A percentile compares a stretch with the other conserved stretches of the same genome.
These are phyloP conservation scores for Debaryomyces robertsiae DNA, from an alignment of 1,139 yeast genomes.

Conservation along the genomic window DNA sequence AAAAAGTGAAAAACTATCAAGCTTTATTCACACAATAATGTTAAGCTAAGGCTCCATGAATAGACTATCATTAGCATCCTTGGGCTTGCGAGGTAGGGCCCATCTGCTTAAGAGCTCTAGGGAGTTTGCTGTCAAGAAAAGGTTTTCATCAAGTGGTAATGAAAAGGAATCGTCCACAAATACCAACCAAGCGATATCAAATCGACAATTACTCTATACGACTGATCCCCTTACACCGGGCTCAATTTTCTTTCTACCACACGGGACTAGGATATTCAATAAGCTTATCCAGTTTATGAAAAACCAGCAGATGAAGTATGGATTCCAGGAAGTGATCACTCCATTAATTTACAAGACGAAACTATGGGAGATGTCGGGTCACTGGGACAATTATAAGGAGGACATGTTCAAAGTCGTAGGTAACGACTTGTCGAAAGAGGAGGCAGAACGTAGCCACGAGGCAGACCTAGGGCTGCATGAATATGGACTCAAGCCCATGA, in stretches of 20 bases:
- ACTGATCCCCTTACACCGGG: conserved; percentile 86
- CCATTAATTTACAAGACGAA: conserved; percentile 86
- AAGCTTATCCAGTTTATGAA: conserved; percentile 80
- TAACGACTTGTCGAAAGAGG: conserved; percentile 38
- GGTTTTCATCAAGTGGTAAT: conserved; percentile 2
- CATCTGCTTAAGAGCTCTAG: background rate
- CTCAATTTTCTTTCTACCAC: conserved; percentile 84
- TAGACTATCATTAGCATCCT: background rate
- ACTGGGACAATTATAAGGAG: conserved; percentile 92
- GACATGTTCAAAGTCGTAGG: conserved; percentile 88
- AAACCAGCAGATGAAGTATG: conserved; percentile 76
- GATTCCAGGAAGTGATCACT: conserved; percentile 90
- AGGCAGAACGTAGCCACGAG: conserved; percentile 18
- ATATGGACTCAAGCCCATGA: conserved; percentile 94
- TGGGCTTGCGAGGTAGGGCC: background rate
- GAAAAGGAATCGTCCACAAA: conserved; percentile 34
- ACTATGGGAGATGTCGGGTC: conserved; percentile 92
- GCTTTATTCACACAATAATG: no score
- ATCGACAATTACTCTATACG: conserved; percentile 70
- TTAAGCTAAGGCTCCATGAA: background rate
- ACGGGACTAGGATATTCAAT: conserved; percentile 86
- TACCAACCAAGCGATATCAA: conserved; percentile 53
- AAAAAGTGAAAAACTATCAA: no score
- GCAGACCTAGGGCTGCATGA: conserved; percentile 47
- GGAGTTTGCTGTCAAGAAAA: background rate